Conservation (phyloP, 345 rosid species). For the Litchi chinensis region DNA sequence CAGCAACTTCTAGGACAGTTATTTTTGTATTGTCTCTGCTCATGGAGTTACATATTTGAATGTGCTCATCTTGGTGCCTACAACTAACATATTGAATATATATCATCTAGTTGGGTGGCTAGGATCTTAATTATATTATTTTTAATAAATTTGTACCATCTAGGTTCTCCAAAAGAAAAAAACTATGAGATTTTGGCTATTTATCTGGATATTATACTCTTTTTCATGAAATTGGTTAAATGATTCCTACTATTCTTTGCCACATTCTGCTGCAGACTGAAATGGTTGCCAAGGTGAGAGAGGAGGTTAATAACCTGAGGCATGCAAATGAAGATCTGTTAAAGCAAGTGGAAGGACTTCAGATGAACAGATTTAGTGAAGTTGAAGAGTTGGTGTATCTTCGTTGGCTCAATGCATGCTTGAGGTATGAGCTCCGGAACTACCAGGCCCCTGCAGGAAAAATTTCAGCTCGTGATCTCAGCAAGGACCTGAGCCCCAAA, state of each 20-base stretch:
- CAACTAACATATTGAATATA: background rate
- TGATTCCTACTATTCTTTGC: conserved; percentile 13
- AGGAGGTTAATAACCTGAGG: conserved; percentile 73
- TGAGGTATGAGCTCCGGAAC: conserved; percentile 90
- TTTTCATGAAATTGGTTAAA: conserved; percentile 4
- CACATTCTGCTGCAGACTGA: conserved; percentile 58
- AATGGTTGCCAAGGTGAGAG: conserved; percentile 73
- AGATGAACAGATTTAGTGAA: conserved; percentile 94
- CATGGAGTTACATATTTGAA: background rate
- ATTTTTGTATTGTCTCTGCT: too few relatives aligned
- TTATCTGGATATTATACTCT: background rate
- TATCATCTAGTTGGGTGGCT: background rate
- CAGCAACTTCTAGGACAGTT: too few relatives aligned
- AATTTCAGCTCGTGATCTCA: conserved; percentile 89
- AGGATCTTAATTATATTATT: background rate
- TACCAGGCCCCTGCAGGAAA: conserved; percentile 87
- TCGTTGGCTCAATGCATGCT: conserved; percentile 99
- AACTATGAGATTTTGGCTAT: background rate
- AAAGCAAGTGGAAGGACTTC: conserved; percentile 99
- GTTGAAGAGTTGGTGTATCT: conserved; percentile 98
- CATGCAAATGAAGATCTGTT: conserved; percentile 82
- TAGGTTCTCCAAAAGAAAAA: background rate
- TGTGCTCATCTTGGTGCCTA: background rate
- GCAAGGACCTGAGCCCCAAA: conserved; percentile 80
- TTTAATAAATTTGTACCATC: background rate